Conservation (phyloP, 2,329 filamentous ascomycete species). For the Aspergillus luchuensis region DNA sequence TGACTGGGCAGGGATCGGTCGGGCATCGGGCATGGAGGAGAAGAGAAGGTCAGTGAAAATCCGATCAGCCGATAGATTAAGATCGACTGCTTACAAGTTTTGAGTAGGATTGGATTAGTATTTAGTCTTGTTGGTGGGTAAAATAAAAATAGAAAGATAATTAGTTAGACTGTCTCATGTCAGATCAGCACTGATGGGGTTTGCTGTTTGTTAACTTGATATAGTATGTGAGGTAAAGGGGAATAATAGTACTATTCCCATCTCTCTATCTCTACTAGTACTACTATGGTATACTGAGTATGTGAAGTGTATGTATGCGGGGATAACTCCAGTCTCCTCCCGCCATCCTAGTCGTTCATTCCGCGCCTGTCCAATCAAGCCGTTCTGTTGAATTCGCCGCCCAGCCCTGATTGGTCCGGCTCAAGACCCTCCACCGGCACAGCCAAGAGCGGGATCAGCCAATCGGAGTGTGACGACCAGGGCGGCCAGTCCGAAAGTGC, state of each 20-base stretch:
- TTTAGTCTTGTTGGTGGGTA: not conserved
- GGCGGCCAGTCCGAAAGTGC: not conserved
- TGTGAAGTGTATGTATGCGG: too few species aligned
- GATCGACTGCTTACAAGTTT: slow-evolving; percentile 11
- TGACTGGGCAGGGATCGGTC: not conserved
- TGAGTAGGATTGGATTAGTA: too few species aligned
- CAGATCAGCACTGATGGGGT: too few species aligned
- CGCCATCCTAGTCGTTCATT: not conserved
- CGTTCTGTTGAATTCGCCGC: slow-evolving; percentile 1
- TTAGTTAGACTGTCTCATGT: too few species aligned
- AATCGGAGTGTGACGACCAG: not conserved
- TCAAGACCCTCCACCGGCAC: not conserved
- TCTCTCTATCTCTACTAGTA: too few species aligned
- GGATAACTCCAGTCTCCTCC: not conserved
- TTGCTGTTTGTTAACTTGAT: too few species aligned
- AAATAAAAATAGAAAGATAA: not conserved
- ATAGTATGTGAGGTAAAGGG: too few species aligned
- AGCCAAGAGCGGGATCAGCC: not conserved
- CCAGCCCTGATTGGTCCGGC: not conserved
- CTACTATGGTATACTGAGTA: too few species aligned
- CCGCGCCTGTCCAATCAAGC: not conserved
- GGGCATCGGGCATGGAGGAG: not conserved
- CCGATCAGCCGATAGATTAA: not conserved
- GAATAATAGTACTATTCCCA: too few species aligned
- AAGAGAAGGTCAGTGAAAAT: not conserved